These are phyloP conservation scores for Mycosphaerella arachidis DNA, from an alignment of 2,329 filamentous ascomycete species.

Conservation along the genomic window DNA sequence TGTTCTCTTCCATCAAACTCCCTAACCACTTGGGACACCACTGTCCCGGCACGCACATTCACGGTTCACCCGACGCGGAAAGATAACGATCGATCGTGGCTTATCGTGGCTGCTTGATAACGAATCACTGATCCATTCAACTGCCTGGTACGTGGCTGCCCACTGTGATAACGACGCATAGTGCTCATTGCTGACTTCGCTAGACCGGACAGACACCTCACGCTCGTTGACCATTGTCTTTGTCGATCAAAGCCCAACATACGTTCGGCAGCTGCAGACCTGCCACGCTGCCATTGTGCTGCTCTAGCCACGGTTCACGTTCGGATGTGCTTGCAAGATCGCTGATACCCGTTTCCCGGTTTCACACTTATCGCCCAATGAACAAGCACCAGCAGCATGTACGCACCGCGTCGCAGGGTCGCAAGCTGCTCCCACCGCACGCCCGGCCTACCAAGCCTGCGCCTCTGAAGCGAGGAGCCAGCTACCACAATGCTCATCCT, in stretches of 20 bases:
- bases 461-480: slow-evolving; percentile 21
- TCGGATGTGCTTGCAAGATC: slow-evolving; percentile 2
- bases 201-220: neutral
- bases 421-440: slow-evolving; percentile 26
- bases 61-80: neutral
- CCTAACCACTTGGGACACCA: neutral
- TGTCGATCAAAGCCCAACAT: neutral
- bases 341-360: slow-evolving; percentile 4
- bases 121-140: neutral
- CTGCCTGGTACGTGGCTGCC: neutral
- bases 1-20: neutral
- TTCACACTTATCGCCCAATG: slow-evolving; percentile 17
- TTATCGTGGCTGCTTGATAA: neutral
- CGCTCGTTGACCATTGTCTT: neutral
- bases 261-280: neutral
- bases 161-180: neutral
- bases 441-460: slow-evolving; percentile 23
- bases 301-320: neutral
- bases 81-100: neutral
- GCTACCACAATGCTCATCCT: slow-evolving; percentile 20
- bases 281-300: neutral
- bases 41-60: neutral
- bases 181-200: neutral
- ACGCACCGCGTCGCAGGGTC: slow-evolving; percentile 25
- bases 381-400: slow-evolving; percentile 23